A percentile compares a stretch with the other conserved stretches of the same genome.
Evolutionary conservation across 768 basidiomycete genomes (phyloP).

Genomic region (Tylopilus balloui): DNA sequence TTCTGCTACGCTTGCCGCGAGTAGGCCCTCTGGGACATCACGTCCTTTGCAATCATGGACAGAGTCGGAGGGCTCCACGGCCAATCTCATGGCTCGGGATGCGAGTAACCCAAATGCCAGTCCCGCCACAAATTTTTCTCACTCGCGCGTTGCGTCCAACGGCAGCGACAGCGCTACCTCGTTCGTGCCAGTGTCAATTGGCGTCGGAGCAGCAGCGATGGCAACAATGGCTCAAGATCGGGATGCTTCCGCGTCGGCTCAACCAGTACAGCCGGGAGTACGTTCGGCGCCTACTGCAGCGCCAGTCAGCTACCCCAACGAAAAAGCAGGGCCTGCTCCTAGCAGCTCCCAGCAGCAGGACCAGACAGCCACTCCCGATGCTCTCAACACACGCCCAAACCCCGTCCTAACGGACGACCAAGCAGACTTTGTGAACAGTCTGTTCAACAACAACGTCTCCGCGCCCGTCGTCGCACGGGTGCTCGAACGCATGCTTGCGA

Average conservation of each 20-base stretch:
- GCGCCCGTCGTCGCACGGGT: slow-evolving; percentile 25
- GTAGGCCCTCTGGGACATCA: not conserved
- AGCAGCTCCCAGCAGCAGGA: not conserved
- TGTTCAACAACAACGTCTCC: slow-evolving; percentile 26
- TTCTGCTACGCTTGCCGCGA: not conserved
- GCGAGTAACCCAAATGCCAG: not conserved
- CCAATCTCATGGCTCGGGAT: not conserved
- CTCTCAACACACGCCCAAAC: not conserved
- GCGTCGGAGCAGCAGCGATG: not conserved
- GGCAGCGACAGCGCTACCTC: not conserved
- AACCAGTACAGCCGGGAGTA: too few species aligned
- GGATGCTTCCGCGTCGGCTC: not conserved
- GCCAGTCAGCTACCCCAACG: slow-evolving; percentile 5
- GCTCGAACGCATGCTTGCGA: slow-evolving; percentile 25
- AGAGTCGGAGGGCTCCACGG: not conserved
- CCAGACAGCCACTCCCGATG: not conserved
- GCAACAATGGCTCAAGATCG: not conserved
- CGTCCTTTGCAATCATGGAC: slow-evolving; percentile 12
- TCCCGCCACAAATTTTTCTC: not conserved
- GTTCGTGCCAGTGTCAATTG: not conserved
- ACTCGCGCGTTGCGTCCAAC: not conserved
- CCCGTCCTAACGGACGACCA: slow-evolving; percentile 18
- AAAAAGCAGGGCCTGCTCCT: slow-evolving; percentile 8
- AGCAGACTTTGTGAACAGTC: slow-evolving; percentile 23
- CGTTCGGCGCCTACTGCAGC: not conserved